These are phyloP conservation scores for bread wheat (Triticum aestivum) DNA, from an alignment of 176 grass and related monocot species.

Conservation along the genomic window IWGSC_CS_RefSeq_v2.1 NC_057797.1:77548298-77548797, in stretches of 20 bases:
- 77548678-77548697: background rate
- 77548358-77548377: background rate
- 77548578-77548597: background rate
- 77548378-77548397: background rate
- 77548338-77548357: background rate
- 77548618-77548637: background rate
- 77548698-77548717: background rate
- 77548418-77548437: background rate
- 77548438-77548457: background rate
- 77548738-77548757: background rate
- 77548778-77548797: background rate
- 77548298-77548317: background rate
- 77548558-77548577: background rate
- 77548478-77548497: background rate
- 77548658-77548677: background rate
- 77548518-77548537: background rate
- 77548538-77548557: background rate
- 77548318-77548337: background rate
- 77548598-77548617: background rate
- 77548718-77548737: background rate
- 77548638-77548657: background rate
- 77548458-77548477: conserved; percentile 5
- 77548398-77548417: background rate
- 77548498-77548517: background rate
- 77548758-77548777: background rate